Conservation (phyloP, 345 rosid species). For the Populus euphratica region DNA sequence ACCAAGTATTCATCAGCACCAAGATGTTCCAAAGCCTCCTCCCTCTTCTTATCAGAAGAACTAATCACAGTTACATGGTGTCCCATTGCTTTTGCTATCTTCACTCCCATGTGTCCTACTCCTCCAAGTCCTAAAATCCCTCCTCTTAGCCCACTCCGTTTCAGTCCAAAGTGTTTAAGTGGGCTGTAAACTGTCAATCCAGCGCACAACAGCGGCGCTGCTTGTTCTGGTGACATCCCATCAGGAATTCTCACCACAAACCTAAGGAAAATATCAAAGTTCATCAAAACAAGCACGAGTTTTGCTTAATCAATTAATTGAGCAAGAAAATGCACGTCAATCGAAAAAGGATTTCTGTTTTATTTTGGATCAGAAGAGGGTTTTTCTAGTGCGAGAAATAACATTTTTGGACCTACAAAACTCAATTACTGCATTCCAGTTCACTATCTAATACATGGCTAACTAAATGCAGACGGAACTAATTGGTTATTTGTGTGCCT, state of each 20-base stretch:
- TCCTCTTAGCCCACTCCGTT: constrained; percentile 61
- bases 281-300: neutral
- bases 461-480: neutral
- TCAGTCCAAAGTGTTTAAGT: constrained; percentile 69
- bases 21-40: constrained; percentile 76
- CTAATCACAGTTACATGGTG: constrained; percentile 92
- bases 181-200: constrained; percentile 94
- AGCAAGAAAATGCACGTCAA: neutral
- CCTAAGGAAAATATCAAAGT: constrained; percentile 28
- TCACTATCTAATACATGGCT: neutral
- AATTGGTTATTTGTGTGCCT: neutral
- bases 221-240: constrained; percentile 81
- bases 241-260: constrained; percentile 86
- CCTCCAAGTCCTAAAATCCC: constrained; percentile 92
- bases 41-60: constrained; percentile 82
- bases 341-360: neutral
- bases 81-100: constrained; percentile 91
- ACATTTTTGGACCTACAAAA: neutral
- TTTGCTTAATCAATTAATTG: neutral
- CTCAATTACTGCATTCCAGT: neutral
- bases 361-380: neutral
- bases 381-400: neutral
- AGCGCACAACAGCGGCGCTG: constrained; percentile 80
- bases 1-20: constrained; percentile 85
- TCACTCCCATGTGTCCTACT: constrained; percentile 97